Percentiles rank a stretch among this genome's conserved stretches.
These are phyloP conservation scores for Balakata baccata DNA, from an alignment of 345 rosid species.

Conservation along the genomic window DNA sequence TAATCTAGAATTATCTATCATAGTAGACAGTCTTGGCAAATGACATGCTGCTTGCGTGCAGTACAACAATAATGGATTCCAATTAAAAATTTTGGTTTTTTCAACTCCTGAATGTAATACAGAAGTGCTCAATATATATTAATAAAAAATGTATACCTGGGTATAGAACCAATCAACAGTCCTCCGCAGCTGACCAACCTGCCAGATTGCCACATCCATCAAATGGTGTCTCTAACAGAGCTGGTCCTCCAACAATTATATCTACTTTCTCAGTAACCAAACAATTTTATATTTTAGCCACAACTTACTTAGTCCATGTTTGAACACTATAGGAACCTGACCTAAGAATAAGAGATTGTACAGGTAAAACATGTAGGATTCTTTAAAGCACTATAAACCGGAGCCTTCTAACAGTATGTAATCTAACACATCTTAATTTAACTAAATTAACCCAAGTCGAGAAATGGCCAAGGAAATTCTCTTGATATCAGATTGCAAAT, in stretches of 20 bases:
- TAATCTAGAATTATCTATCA: not conserved
- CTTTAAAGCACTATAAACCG: not conserved
- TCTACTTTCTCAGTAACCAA: constrained; percentile 7
- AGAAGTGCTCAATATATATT: not conserved
- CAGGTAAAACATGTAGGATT: not conserved
- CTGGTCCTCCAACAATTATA: not conserved
- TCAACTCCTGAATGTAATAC: not conserved
- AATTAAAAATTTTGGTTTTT: not conserved
- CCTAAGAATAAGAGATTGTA: not conserved
- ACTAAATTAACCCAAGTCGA: not conserved
- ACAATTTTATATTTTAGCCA: not conserved
- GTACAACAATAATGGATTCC: not conserved
- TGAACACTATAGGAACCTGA: not conserved
- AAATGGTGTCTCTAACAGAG: not conserved
- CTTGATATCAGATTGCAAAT: not conserved
- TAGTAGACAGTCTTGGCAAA: not conserved
- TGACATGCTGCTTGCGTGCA: not conserved
- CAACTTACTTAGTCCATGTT: not conserved
- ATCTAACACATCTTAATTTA: not conserved
- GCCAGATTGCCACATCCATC: constrained; percentile 40
- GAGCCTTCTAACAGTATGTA: not conserved
- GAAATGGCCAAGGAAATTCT: not conserved
- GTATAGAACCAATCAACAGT: constrained; percentile 70
- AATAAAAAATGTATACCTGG: constrained; percentile 48
- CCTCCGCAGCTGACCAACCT: constrained; percentile 79